A percentile compares a stretch with the other conserved stretches of the same genome.
phyloP scores from a whole-genome alignment of 129 eudicot genomes.

The Escallonia herrerae region DNA sequence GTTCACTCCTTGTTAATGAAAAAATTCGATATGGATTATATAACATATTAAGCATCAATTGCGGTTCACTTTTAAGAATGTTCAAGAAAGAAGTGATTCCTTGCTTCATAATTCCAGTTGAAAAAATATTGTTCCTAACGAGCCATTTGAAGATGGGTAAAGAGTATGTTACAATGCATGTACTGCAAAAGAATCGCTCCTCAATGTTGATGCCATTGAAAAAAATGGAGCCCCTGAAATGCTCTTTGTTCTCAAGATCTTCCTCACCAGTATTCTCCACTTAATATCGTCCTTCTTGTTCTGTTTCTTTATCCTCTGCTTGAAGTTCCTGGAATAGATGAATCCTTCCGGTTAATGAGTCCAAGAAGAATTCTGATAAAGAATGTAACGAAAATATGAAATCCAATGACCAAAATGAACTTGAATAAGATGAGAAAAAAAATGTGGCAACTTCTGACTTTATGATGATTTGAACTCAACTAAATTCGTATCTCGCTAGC shows the following conservation, averaged over 20 bases:
- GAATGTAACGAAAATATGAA: no score
- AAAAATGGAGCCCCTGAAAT: conserved; percentile 90
- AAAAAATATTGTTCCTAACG: not conserved
- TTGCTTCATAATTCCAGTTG: not conserved
- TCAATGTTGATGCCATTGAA: conserved; percentile 41
- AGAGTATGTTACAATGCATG: not conserved
- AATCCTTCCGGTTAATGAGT: not conserved
- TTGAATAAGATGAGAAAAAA: not conserved
- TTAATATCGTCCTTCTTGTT: conserved; percentile 79
- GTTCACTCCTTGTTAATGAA: no score
- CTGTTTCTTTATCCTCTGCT: conserved; percentile 38
- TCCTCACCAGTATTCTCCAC: conserved; percentile 85
- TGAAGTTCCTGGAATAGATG: conserved; percentile 44
- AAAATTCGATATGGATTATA: no score
- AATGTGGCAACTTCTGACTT: no score
- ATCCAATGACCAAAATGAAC: no score
- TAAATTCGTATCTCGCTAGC: not conserved
- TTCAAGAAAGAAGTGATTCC: not conserved
- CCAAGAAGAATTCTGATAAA: not conserved
- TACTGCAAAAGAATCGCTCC: not conserved
- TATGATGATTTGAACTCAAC: not conserved
- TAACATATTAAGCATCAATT: no score
- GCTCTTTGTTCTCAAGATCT: conserved; percentile 84
- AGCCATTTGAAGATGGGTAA: no score
- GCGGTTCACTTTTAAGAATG: no score